phyloP scores from a whole-genome alignment of 2,329 filamentous ascomycete species.

The Pseudogymnoascus pannorum region DNA sequence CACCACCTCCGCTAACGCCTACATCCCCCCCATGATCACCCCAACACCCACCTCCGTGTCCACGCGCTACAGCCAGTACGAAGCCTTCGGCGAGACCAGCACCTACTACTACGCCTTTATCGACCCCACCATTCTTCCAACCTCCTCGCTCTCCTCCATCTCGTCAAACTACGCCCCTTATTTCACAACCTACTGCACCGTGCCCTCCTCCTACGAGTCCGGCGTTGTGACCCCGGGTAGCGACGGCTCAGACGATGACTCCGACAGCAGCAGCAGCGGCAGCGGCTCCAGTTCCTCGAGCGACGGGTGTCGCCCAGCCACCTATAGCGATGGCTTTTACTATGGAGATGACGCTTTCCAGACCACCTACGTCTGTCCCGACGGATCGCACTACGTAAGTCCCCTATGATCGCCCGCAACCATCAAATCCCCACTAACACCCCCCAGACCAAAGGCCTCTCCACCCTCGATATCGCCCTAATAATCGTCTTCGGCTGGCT shows the following conservation, averaged over 20 bases:
- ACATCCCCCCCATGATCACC: neutral
- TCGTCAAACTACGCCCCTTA: neutral
- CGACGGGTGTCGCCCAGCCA: neutral
- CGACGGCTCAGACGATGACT: neutral
- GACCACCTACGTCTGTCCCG: neutral
- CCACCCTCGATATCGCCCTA: neutral
- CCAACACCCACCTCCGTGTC: neutral
- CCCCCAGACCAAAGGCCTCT: neutral
- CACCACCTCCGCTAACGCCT: neutral
- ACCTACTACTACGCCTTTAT: neutral
- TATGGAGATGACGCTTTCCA: neutral
- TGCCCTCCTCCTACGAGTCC: neutral
- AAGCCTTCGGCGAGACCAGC: neutral
- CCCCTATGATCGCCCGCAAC: no score
- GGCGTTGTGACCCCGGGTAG: neutral
- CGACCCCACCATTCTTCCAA: neutral
- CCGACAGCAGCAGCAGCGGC: neutral
- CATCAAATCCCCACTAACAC: neutral
- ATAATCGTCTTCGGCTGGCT: slow-evolving; percentile 15
- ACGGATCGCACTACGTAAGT: neutral
- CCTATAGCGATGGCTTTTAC: neutral
- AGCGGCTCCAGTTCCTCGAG: neutral
- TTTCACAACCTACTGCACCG: neutral
- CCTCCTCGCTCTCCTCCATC: neutral
- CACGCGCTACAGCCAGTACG: neutral